Evolutionary conservation across 179 eudicot genomes (phyloP).

Genomic region (Gypsophila paniculata): DNA sequence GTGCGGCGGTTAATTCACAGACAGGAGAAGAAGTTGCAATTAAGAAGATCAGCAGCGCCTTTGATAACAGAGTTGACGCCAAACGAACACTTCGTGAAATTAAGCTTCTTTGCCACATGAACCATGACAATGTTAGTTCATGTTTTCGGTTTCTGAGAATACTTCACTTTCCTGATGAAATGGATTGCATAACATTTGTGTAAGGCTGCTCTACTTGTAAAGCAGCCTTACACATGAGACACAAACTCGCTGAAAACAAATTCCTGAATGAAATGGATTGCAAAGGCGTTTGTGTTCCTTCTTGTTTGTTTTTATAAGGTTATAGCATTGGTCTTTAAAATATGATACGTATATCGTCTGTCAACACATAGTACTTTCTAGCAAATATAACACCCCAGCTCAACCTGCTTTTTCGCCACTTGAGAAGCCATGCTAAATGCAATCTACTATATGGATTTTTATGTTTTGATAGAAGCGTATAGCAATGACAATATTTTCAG

Average conservation of each 20-base stretch:
- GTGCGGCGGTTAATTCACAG: slow-evolving; percentile 87
- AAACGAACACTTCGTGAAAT: slow-evolving; percentile 92
- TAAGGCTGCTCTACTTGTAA: no score
- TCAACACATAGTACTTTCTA: neutral
- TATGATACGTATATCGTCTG: neutral
- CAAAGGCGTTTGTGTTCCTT: no score
- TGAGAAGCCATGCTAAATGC: no score
- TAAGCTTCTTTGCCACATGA: slow-evolving; percentile 89
- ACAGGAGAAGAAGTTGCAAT: slow-evolving; percentile 93
- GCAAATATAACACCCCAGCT: neutral
- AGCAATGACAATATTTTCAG: neutral
- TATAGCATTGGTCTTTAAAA: neutral
- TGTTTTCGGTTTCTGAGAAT: neutral
- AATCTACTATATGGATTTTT: no score
- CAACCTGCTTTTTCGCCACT: no score
- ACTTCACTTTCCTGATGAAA: neutral
- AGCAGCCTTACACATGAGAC: no score
- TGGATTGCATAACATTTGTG: neutral
- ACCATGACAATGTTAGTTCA: slow-evolving; percentile 77
- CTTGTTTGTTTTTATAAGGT: neutral
- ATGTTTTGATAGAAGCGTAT: no score
- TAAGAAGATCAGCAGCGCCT: slow-evolving; percentile 91
- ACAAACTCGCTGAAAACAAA: no score
- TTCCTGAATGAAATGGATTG: no score
- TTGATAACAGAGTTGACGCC: slow-evolving; percentile 90